These are phyloP conservation scores for Raddia guianensis DNA, from an alignment of 176 grass and related monocot genomes.

Conservation along the genomic window DNA sequence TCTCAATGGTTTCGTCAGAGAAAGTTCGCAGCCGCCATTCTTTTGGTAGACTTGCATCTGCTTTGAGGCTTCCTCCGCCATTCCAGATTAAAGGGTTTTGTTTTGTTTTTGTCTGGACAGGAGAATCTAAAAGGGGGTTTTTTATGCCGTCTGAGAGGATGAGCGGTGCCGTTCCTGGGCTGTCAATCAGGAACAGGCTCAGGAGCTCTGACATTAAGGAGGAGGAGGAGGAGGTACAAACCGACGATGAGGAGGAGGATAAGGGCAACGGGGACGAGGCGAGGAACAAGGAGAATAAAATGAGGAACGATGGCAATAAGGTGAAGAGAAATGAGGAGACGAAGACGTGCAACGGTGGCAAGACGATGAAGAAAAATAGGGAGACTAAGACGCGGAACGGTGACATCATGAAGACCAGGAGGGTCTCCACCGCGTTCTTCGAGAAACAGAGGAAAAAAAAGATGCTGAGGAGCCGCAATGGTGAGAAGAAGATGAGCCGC, in stretches of 20 bases:
- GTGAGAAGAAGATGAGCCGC: neutral
- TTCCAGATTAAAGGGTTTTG: neutral
- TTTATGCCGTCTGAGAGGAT: neutral
- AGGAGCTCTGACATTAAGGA: neutral
- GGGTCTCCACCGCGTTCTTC: neutral
- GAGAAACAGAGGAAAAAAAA: constrained; percentile 22
- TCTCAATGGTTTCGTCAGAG: neutral
- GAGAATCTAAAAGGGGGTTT: no score
- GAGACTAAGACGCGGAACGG: neutral
- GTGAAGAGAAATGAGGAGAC: neutral
- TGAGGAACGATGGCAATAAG: neutral
- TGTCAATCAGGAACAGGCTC: neutral
- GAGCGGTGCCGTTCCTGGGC: neutral
- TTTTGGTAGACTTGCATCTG: neutral
- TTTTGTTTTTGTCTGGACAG: neutral
- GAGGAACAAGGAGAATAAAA: neutral
- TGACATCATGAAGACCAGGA: neutral
- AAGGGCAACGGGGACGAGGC: neutral
- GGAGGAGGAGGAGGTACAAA: neutral
- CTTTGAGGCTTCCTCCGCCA: neutral
- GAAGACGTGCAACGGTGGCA: neutral
- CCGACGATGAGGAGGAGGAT: neutral
- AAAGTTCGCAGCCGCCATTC: neutral
- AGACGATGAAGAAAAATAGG: neutral
- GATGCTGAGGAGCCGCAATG: neutral